phyloP scores from a whole-genome alignment of 2,329 filamentous ascomycete genomes.

The Trichoderma citrinoviride region DNA sequence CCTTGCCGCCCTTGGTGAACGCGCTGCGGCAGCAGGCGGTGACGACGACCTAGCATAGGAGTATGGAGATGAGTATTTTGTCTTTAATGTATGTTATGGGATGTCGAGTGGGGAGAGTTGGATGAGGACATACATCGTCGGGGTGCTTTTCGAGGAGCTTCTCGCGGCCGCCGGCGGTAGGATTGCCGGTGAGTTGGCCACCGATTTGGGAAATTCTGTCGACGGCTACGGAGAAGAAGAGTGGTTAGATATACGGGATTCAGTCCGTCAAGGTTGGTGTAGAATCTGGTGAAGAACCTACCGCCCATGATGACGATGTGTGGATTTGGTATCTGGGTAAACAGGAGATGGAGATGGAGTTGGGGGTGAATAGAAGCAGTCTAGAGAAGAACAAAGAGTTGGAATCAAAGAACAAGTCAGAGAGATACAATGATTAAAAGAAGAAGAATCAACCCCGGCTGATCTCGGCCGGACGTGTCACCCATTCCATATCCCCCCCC shows the following conservation, averaged over 20 bases:
- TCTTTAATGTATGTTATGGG: not conserved
- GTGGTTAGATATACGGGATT: slow-evolving; percentile 20
- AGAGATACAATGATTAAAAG: not conserved
- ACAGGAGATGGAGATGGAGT: not conserved
- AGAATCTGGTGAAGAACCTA: slow-evolving; percentile 28
- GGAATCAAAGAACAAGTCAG: not conserved
- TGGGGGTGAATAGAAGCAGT: not conserved
- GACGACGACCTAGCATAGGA: slow-evolving; percentile 67
- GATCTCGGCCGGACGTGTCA: slow-evolving; percentile 18
- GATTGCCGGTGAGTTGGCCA: slow-evolving; percentile 61
- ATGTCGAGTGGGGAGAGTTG: not conserved
- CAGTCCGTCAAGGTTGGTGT: not conserved
- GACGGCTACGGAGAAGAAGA: slow-evolving; percentile 44
- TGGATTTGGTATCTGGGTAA: not conserved
- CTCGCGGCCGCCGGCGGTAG: slow-evolving; percentile 50
- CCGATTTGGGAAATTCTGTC: slow-evolving; percentile 60
- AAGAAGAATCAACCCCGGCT: not conserved
- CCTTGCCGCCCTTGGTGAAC: slow-evolving; percentile 89
- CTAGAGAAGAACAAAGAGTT: not conserved
- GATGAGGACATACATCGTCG: slow-evolving; percentile 55
- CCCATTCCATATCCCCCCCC: not conserved
- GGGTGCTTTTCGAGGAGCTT: slow-evolving; percentile 63
- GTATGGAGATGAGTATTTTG: not conserved
- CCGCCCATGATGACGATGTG: slow-evolving; percentile 37
- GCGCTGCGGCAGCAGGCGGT: slow-evolving; percentile 89